Evolutionary conservation across 495 filamentous ascomycete species (phyloP), one percentile per base, ranked within the genome.

Genomic region (Darksidea phi): DNA sequence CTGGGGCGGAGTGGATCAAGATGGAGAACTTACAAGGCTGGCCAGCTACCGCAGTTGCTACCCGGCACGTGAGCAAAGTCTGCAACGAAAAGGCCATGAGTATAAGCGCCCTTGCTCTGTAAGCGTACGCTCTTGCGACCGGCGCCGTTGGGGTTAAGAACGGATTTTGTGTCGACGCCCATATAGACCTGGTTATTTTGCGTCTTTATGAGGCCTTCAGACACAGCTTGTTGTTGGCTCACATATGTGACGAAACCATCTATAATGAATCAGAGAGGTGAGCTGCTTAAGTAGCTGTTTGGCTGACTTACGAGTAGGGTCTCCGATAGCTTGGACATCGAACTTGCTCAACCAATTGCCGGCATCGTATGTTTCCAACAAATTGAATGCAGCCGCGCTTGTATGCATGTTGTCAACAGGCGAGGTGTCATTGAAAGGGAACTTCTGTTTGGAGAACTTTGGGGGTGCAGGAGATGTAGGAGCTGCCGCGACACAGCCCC

Each of bases 31-130:
- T 70, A 75, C 62, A 75, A 76, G 4, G 74, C 74, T 0, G 74
- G 74, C 73, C 74, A 77, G 38, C 71, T 64, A 12, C 72, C 74
- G 54, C 74, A 77, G 20, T 54, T 58, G 26, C 67, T 62, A 8
- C 65, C 69, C 11, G 74, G 74, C 58, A 75, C 70, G 49, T 76
- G 74, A 1, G 64, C 70, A 34, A 74, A 56, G 57, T 77, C 74
- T 11, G 71, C 60, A 25, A 77, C 70, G 45, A 76, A 48, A 2
- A 77, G 68, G 37, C 42, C 64, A 10, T 70, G 71, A 20, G 64
- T 67, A 64, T 76, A 77, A 1, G 64, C 36, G 23, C 64, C 67
- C 55, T 69, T 73, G 67, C 71, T 74, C 20, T 68, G 68, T 21
- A 77, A 34, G 21, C 74, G 70, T 4, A 77, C 71, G 48, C 72